Evolutionary conservation across 495 filamentous ascomycete species (phyloP), one percentile per base, ranked within the genome.

Genomic region (Talaromyces proteolyticus): DNA sequence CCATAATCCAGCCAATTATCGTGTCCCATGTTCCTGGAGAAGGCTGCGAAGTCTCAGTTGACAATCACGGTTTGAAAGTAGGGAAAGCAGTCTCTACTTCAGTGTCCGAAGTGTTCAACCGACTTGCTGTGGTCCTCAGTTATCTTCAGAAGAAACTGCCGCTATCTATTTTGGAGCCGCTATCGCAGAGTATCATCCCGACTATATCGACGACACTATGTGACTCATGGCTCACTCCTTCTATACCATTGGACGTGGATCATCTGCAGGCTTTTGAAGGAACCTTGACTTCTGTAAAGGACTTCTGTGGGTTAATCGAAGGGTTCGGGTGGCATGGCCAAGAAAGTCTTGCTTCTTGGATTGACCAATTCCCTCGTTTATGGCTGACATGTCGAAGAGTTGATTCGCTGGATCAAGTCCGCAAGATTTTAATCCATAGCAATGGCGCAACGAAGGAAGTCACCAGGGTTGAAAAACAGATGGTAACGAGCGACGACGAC

Each of bases 331-430:
- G 88, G 80, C 74, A 76, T 21, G 87, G 87, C 17, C 76, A 86
- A 19, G 76, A 81, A 50, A 78, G 82, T 17, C 64, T 97, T 47
- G 72, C 80, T 8, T 84, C 88, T 37, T 98, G 93, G 93, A 81
- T 86, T 0, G 80, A 85, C 24, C 80, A 82, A 43, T 86, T 85
- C 6, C 86, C 92, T 4, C 78, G 79, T 19, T 77, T 90, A 11
- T 98, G 93, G 93, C 73, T 96, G 18, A 78, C 81, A n/a, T 91
- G 87, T 60, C 83, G 88, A 50, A 84, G 84, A 50, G 89, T 93
- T 54, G 76, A 77, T 37, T 83, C 86, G 3, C 69, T 99, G 25
- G 82, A 89, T 54, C 73, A 75, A 18, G 81, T 93, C 5, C 80
- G 91, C 42, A 78, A 73, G 45, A 77, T 87, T 20, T 69, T 94